Base-by-base conservation (phyloP, 352 stramenopile genomes). In the Phytophthora idaei region DNA sequence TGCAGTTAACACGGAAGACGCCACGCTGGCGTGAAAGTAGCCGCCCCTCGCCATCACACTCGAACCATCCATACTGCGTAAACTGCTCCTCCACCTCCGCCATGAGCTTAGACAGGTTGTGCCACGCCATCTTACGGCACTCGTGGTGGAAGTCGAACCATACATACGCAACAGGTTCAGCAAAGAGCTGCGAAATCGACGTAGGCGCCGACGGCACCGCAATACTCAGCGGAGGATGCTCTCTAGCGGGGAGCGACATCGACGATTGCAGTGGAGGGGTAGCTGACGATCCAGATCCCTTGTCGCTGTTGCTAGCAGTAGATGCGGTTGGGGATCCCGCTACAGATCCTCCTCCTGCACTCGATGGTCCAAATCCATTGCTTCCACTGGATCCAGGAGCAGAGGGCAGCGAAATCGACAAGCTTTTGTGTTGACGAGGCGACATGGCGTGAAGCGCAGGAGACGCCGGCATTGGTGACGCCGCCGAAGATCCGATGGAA, bases 61-160 rank as follows among this genome's bases (percentile, higher is more conserved):
- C 69, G n/a, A 79, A 80, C 55, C 76, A 91, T 32, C 76, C 75
- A 51, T 89, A 90, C 50, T 85, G 77, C 41, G 78, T 70, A 46
- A 98, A 88, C 47, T 92, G 79, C 34, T 94, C 87, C 62, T 93
- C 81, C 32, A 98, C 76, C 64, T 93, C 64, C 10, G 86, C 74
- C 61, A 98, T 81, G 17, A 99, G 77, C 68, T 97, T 95, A 39
- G 74, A 76, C 25, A 99, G 71, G 55, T 97, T 97, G 51, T 92
- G 77, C 84, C 93, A 99, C 73, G 92, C 77, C 78, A 98, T 98
- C 44, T 95, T 87, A 61, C 90, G 94, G 61, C 95, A 98, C 74
- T 99, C 95, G 46, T 97, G 86, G 80, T 99, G 97, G 71, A 99
- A 99, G 66, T 99, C 97, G 70, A 98, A 99, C 97, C 97, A 99